phyloP scores from a whole-genome alignment of 495 filamentous ascomycete species.

The Staphylotrichum tortipilum region DNA sequence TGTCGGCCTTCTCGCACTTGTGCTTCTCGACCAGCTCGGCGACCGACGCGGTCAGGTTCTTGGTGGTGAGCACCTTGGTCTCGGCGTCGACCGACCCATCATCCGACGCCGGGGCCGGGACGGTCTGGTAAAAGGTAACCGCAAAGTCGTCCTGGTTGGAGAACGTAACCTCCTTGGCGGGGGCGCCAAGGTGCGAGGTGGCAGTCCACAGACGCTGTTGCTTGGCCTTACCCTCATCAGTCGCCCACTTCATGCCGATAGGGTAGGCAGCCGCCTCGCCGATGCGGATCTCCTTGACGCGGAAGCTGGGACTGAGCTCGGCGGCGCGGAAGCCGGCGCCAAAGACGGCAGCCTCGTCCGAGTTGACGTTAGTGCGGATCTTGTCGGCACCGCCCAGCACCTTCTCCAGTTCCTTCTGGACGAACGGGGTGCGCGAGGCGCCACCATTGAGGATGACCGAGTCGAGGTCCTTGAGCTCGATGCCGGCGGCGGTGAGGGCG shows the following conservation, averaged over 20 bases:
- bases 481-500: constrained; percentile 62
- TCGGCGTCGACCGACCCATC: constrained; percentile 40
- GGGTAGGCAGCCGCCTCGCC: constrained; percentile 65
- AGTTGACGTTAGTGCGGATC: constrained; percentile 87
- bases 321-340: constrained; percentile 94
- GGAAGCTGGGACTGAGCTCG: constrained; percentile 82
- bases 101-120: constrained; percentile 33
- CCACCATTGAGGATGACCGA: constrained; percentile 92
- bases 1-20: constrained; percentile 65
- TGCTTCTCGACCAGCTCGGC: constrained; percentile 63
- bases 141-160: constrained; percentile 76
- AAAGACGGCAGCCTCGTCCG: constrained; percentile 94
- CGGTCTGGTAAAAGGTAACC: constrained; percentile 69
- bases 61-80: constrained; percentile 50
- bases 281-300: constrained; percentile 89
- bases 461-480: constrained; percentile 70
- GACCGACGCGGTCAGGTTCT: constrained; percentile 78
- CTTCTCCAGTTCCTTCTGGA: constrained; percentile 80
- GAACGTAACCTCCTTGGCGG: constrained; percentile 77
- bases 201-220: constrained; percentile 67
- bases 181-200: constrained; percentile 62
- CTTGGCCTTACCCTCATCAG: constrained; percentile 51
- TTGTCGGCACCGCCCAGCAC: constrained; percentile 63
- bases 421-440: constrained; percentile 82
- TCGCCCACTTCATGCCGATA: constrained; percentile 65